Evolutionary conservation across 257 asterid species (phyloP).

Genomic region (Knoxia roxburghii): DNA sequence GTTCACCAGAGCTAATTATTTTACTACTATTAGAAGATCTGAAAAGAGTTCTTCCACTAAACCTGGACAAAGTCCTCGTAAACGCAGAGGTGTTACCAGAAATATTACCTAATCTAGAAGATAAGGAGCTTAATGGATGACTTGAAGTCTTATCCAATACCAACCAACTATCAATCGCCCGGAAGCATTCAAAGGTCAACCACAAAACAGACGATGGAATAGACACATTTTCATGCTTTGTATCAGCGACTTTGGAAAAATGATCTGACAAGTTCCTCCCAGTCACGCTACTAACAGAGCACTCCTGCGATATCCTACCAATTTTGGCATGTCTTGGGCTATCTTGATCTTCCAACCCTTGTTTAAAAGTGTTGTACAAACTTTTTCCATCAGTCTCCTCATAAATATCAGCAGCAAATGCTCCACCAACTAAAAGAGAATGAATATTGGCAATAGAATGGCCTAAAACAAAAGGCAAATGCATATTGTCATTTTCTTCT

Average conservation of each 20-base stretch:
- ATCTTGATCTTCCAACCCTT: slow-evolving; percentile 72
- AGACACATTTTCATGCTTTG: slow-evolving; percentile 36
- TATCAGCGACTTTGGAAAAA: slow-evolving; percentile 34
- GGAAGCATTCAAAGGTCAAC: slow-evolving; percentile 81
- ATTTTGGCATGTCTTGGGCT: slow-evolving; percentile 80
- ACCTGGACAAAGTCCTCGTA: slow-evolving; percentile 61
- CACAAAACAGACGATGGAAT: slow-evolving; percentile 65
- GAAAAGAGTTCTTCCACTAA: slow-evolving; percentile 55
- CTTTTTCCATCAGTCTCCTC: slow-evolving; percentile 46
- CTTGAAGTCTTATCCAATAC: slow-evolving; percentile 65
- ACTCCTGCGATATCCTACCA: slow-evolving; percentile 85
- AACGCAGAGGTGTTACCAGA: slow-evolving; percentile 55
- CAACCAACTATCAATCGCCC: slow-evolving; percentile 82
- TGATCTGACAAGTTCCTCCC: slow-evolving; percentile 50
- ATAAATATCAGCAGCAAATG: slow-evolving; percentile 43
- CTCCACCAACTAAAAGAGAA: slow-evolving; percentile 78
- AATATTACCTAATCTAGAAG: slow-evolving; percentile 44
- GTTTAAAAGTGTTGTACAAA: slow-evolving; percentile 27
- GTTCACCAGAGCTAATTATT: slow-evolving; percentile 36
- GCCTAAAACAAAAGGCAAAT: slow-evolving; percentile 69
- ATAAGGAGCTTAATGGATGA: slow-evolving; percentile 37
- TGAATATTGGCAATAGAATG: slow-evolving; percentile 69
- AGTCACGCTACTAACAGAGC: slow-evolving; percentile 56
- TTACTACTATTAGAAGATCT: slow-evolving; percentile 34
- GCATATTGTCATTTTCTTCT: slow-evolving; percentile 74